These are phyloP conservation scores for Mortierella sp. DNA, from an alignment of 371 early-diverging fungal genomes.

Conservation along the genomic window DNA sequence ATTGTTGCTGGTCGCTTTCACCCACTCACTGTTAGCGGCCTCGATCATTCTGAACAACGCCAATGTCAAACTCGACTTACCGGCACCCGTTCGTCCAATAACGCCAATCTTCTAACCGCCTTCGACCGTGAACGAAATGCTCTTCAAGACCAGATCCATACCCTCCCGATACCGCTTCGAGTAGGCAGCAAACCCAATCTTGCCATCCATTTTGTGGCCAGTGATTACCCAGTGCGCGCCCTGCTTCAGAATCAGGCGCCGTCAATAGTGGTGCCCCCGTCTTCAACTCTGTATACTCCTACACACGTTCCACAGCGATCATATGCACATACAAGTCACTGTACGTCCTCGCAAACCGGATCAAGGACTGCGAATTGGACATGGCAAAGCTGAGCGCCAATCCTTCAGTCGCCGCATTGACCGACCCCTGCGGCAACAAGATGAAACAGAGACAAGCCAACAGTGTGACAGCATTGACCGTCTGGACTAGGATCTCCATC, in stretches of 20 bases:
- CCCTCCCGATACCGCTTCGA: neutral
- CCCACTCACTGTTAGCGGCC: neutral
- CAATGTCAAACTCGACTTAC: too few species aligned
- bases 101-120: neutral
- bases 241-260: constrained; percentile 62
- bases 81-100: too few species aligned
- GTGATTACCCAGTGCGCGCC: constrained; percentile 58
- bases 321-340: constrained; percentile 72
- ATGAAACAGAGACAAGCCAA: constrained; percentile 62
- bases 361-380: constrained; percentile 69
- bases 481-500: constrained; percentile 80
- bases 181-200: neutral
- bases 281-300: constrained; percentile 66
- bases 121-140: neutral
- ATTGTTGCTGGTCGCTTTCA: neutral
- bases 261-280: constrained; percentile 66
- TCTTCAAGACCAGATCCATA: neutral
- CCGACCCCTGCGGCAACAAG: constrained; percentile 39
- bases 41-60: too few species aligned
- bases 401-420: constrained; percentile 81
- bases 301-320: constrained; percentile 77
- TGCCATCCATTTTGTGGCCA: constrained; percentile 57
- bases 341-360: constrained; percentile 54
- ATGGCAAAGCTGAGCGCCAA: constrained; percentile 81
- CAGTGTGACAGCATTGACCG: constrained; percentile 64